These are phyloP conservation scores for Trametes cubensis DNA, from an alignment of 768 basidiomycete genomes.

Conservation along the genomic window DNA sequence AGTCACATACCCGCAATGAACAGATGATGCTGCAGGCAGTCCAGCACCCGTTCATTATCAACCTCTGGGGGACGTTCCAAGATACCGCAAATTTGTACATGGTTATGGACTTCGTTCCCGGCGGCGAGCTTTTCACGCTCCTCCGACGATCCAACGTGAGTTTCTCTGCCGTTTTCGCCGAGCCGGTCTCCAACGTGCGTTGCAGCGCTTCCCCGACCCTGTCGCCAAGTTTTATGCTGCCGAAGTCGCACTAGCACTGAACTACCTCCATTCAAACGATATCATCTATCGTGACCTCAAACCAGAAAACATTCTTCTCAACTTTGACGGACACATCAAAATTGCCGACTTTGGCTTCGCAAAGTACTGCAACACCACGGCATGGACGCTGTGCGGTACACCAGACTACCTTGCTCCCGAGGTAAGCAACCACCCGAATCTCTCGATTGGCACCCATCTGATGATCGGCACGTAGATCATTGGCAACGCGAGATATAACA, in stretches of 20 bases:
- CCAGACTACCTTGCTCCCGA: conserved; percentile 98
- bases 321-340: conserved; percentile 95
- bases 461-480: conserved; percentile 54
- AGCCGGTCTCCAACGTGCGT: conserved; percentile 11
- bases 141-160: conserved; percentile 85
- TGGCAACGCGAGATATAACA: conserved; percentile 86
- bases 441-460: background rate
- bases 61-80: conserved; percentile 95
- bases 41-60: conserved; percentile 92
- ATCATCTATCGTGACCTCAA: conserved; percentile 98
- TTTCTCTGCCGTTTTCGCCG: conserved; percentile 7
- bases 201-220: conserved; percentile 90
- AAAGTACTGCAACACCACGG: conserved; percentile 82
- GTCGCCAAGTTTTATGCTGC: conserved; percentile 98
- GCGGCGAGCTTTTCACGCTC: conserved; percentile 95
- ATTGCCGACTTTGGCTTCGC: conserved; percentile 98
- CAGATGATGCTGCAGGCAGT: conserved; percentile 82
- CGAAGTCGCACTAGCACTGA: conserved; percentile 90
- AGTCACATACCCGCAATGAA: conserved; percentile 97
- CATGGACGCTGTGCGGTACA: conserved; percentile 95
- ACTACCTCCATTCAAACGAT: conserved; percentile 81
- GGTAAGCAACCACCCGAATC: conserved; percentile 40
- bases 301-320: conserved; percentile 94
- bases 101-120: conserved; percentile 97
- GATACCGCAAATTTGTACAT: conserved; percentile 93